Evolutionary conservation across 139 green algal species (phyloP).

Genomic region (Tetradesmus lagerheimii): DNA sequence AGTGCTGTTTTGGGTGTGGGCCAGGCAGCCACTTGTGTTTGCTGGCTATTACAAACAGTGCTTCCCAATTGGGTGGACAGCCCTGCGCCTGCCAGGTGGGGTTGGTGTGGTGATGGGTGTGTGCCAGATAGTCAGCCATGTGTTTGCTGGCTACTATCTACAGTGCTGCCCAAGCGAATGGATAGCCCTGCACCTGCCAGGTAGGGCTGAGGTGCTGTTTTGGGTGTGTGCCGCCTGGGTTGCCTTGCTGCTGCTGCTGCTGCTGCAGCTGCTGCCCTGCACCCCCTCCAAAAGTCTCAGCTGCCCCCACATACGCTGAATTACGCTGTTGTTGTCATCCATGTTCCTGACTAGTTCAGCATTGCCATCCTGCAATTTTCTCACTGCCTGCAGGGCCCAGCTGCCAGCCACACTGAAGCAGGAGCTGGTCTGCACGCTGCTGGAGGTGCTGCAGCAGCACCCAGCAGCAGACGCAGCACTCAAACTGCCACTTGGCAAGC

Average conservation of each 20-base stretch:
- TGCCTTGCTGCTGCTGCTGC: neutral
- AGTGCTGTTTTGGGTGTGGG: too few relatives aligned
- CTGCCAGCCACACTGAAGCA: constrained; percentile 49
- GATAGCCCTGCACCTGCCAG: neutral
- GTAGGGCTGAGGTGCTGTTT: neutral
- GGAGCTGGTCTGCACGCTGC: constrained; percentile 46
- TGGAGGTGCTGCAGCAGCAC: constrained; percentile 42
- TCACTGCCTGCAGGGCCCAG: neutral
- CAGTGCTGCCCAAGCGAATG: neutral
- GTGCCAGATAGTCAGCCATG: too few relatives aligned
- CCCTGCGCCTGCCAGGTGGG: neutral
- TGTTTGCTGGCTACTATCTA: too few relatives aligned
- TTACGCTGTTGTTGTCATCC: too few relatives aligned
- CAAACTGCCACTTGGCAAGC: constrained; percentile 27
- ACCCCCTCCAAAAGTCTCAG: too few relatives aligned
- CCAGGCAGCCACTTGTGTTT: too few relatives aligned
- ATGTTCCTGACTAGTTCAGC: too few relatives aligned
- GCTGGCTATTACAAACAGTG: too few relatives aligned
- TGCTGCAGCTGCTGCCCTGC: neutral
- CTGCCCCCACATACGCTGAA: too few relatives aligned
- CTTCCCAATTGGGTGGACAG: neutral
- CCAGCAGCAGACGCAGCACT: constrained; percentile 28
- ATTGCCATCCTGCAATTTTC: too few relatives aligned
- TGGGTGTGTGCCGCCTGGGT: too few relatives aligned
- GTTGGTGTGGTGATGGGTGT: neutral